These are phyloP conservation scores for Fusarium guadeloupense DNA, from an alignment of 2,329 filamentous ascomycete genomes.

Conservation along the genomic window DNA sequence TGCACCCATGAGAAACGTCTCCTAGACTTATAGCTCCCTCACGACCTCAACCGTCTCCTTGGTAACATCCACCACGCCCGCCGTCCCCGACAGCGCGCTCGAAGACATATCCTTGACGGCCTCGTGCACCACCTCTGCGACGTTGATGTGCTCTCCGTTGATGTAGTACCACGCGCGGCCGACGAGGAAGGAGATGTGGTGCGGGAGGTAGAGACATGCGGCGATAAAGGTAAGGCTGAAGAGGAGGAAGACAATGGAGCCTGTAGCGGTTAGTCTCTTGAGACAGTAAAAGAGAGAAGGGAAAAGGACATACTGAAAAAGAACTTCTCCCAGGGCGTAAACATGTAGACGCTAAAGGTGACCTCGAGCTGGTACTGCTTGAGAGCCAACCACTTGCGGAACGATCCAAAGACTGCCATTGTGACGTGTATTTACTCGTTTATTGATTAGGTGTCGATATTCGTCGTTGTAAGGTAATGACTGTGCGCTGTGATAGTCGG, in stretches of 20 bases:
- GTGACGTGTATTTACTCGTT: background rate
- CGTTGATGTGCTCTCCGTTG: constrained; percentile 76
- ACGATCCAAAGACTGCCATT: constrained; percentile 56
- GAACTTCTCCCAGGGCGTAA: constrained; percentile 94
- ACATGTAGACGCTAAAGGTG: constrained; percentile 96
- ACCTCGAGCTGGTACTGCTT: constrained; percentile 99
- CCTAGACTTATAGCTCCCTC: constrained; percentile 48
- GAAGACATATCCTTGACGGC: constrained; percentile 47
- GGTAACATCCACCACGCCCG: constrained; percentile 37
- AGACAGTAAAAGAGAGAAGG: background rate
- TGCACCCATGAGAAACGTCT: background rate
- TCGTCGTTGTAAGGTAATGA: background rate
- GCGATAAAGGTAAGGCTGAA: constrained; percentile 87
- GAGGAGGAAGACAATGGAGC: constrained; percentile 91
- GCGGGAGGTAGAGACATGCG: constrained; percentile 89
- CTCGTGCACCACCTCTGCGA: constrained; percentile 49
- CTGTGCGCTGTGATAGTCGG: background rate
- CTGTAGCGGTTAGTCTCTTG: constrained; percentile 61
- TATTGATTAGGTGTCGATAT: background rate
- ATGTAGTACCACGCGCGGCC: constrained; percentile 95
- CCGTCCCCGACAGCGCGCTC: constrained; percentile 43
- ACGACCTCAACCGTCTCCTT: constrained; percentile 42
- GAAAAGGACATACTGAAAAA: constrained; percentile 80
- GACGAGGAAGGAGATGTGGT: constrained; percentile 84
- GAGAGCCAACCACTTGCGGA: constrained; percentile 87